A percentile compares a stretch with the other conserved stretches of the same genome.
Evolutionary conservation across 257 asterid species (phyloP).

Genomic region (Salvia splendens): DNA sequence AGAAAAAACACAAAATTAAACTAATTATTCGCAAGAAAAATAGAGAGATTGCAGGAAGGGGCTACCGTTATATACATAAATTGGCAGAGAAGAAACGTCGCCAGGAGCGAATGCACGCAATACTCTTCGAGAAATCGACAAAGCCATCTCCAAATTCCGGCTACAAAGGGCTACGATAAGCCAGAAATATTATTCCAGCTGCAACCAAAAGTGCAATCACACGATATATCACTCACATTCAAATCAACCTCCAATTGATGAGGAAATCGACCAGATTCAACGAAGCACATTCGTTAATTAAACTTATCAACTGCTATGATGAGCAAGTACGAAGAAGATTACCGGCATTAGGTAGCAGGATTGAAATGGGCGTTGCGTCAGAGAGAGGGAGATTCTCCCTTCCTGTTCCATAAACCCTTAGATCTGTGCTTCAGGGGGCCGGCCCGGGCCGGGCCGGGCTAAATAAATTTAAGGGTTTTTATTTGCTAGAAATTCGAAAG

Average conservation of each 20-base stretch:
- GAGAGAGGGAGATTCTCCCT: not conserved
- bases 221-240: not conserved
- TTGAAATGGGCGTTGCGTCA: not conserved
- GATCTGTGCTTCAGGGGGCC: not conserved
- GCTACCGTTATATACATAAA: not conserved
- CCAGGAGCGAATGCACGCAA: constrained; percentile 11
- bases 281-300: not conserved
- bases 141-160: constrained; percentile 12
- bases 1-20: not conserved
- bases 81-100: constrained; percentile 18
- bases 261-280: not conserved
- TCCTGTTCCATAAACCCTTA: constrained; percentile 10
- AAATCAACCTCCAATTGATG: not conserved
- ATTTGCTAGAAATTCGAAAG: too few relatives aligned
- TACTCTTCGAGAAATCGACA: constrained; percentile 19
- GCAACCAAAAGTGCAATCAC: not conserved
- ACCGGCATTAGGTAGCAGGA: constrained; percentile 3
- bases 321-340: not conserved
- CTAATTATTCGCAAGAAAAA: not conserved
- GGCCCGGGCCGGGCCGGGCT: constrained; percentile 6
- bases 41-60: not conserved
- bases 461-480: not conserved
- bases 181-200: constrained; percentile 15
- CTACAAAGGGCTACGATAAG: not conserved
- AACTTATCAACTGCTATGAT: not conserved